Conservation (phyloP, 2,329 filamentous ascomycete genomes). For the Penicillium fuscoglaucum region DNA sequence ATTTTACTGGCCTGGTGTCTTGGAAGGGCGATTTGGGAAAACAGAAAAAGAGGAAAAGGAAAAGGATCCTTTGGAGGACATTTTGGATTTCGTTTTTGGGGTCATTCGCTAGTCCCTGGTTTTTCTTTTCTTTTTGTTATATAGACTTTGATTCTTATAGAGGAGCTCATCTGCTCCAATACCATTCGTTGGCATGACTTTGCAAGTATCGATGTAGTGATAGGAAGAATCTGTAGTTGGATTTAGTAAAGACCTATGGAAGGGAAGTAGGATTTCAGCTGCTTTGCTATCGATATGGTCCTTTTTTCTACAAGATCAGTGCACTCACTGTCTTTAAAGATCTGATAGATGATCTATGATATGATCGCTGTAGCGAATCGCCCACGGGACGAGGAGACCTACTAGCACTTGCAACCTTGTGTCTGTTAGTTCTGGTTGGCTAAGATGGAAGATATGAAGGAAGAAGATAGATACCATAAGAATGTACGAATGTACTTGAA, state of each 20-base stretch:
- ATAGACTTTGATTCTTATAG: constrained; percentile 16
- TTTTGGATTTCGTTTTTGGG: constrained; percentile 11
- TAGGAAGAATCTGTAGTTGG: neutral
- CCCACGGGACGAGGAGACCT: neutral
- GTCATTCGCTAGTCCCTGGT: constrained; percentile 20
- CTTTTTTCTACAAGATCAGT: neutral
- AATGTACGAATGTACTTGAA: neutral
- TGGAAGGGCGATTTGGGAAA: constrained; percentile 22
- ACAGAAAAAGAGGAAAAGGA: constrained; percentile 18
- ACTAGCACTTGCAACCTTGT: neutral
- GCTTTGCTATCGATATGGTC: neutral
- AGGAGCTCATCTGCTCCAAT: constrained; percentile 9
- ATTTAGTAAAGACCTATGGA: too few species aligned
- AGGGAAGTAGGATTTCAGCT: neutral
- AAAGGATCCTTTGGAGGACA: constrained; percentile 16
- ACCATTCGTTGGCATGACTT: constrained; percentile 7
- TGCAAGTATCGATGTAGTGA: neutral
- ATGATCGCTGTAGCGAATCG: neutral
- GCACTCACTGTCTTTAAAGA: too few species aligned
- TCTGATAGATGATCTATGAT: too few species aligned
- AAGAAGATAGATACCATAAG: neutral
- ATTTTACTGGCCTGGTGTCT: constrained; percentile 25
- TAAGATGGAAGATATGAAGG: neutral
- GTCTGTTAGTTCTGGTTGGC: neutral
- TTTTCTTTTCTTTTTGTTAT: constrained; percentile 12